Percentiles rank a stretch among this genome's conserved stretches.
Conservation (phyloP, 805 yeast genomes). For the Metschnikowia amazonensis region DNA sequence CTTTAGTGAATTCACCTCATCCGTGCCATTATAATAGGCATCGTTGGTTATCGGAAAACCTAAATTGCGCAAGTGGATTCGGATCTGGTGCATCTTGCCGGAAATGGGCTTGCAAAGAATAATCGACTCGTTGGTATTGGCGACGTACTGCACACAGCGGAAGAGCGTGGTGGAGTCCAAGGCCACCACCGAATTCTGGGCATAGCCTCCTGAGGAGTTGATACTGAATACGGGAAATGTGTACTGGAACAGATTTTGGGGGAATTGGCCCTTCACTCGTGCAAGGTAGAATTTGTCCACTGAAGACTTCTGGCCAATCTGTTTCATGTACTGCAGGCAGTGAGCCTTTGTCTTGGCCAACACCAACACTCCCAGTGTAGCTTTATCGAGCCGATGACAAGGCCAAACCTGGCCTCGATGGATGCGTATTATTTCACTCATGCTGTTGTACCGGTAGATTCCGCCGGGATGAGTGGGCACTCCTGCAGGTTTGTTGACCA, state of each 20-base stretch:
- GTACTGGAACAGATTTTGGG: slow-evolving; percentile 23
- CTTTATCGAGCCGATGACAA: slow-evolving; percentile 48
- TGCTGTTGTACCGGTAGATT: slow-evolving; percentile 39
- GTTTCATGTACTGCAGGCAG: slow-evolving; percentile 29
- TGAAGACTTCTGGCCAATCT: slow-evolving; percentile 28
- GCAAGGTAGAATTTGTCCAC: slow-evolving; percentile 45
- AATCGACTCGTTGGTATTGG: slow-evolving; percentile 34
- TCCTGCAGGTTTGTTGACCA: slow-evolving; percentile 51
- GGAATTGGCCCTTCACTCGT: slow-evolving; percentile 40
- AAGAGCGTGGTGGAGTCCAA: slow-evolving; percentile 34
- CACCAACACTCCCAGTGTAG: slow-evolving; percentile 49
- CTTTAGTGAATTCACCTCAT: slow-evolving; percentile 5
- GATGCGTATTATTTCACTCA: slow-evolving; percentile 39
- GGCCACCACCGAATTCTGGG: slow-evolving; percentile 20
- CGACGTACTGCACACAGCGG: slow-evolving; percentile 27
- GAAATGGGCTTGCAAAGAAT: slow-evolving; percentile 49
- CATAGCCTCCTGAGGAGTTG: slow-evolving; percentile 29
- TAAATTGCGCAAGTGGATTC: slow-evolving; percentile 50
- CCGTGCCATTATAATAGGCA: slow-evolving; percentile 9
- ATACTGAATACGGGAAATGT: slow-evolving; percentile 40
- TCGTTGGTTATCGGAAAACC: slow-evolving; percentile 25
- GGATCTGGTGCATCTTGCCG: slow-evolving; percentile 55
- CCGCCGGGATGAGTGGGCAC: slow-evolving; percentile 54
- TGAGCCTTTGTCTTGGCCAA: slow-evolving; percentile 36
- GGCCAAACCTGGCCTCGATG: slow-evolving; percentile 35